Base-by-base conservation (phyloP, 2,329 filamentous ascomycete species). In the Periconia sp. region DNA sequence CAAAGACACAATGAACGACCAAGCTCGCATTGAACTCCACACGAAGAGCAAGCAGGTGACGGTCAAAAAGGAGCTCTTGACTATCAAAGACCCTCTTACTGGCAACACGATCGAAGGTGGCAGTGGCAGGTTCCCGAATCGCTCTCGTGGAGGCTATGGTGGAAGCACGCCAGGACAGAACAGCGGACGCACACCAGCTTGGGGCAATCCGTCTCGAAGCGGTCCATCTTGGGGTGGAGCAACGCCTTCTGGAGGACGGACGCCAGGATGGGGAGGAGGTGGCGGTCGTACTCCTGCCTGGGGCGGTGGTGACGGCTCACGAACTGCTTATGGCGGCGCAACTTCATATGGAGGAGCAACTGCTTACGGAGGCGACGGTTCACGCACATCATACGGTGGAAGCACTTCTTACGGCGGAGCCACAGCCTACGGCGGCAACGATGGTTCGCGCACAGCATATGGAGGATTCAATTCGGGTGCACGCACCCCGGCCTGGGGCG, bases 31-130 rank as follows among this genome's bases (percentile, higher is more conserved):
- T 41, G 94, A 99, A 76, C 79, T 99, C 40, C 93, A 97, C 71
- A 92, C 92, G 6, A 96, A 96, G 79, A 91, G 87, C 76, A 97
- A 97, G 80, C 89, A 90, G 15, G 85, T 97, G 57, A 92, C 88
- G 8, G 85, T 97, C 35, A 84, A 86, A 18, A 95, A 95, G 70
- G 87, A 89, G 11, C 85, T 88, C 53, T 78, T 99, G n/a, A 85
- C 84, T 20, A 89, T 95, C 76, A 92, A 93, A 73, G 93, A 99
- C 58, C 79, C 82, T 57, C 76, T 88, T 51, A 93, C 89, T 3
- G 92, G 92, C 44, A 84, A 87, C 52, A 83, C 83, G n/a, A 88
- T 96, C 57, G 88, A 92, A 60, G 85, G 90, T 53, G 79, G 81
- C 45, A 64, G 64, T 23, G 64, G 65, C 48, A 72, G 63, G 45